Base-by-base conservation (phyloP, 495 filamentous ascomycete genomes). In the Penicillium manginii region DNA sequence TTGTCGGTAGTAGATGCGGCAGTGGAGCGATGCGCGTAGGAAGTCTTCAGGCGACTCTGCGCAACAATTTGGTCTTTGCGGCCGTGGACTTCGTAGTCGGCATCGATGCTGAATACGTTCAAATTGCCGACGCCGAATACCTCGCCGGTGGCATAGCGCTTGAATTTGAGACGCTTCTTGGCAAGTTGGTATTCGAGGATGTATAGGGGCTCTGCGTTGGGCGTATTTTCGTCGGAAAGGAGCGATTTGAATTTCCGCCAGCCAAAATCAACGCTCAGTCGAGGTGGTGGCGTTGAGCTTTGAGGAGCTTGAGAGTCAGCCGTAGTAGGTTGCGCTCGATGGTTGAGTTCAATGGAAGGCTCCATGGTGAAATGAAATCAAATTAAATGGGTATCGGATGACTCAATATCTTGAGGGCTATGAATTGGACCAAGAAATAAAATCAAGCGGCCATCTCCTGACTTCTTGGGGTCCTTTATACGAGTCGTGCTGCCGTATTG, bases 1-100 rank as follows among this genome's bases (percentile, higher is more conserved):
- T 56, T 31, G 12, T 56, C 63, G 9, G 57, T 60, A 9, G 51
- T 46, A 8, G 64, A 66, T 43, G 59, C 67, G 10, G 59, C 58
- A 33, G 56, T 39, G 0, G 72, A 74, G 26, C 61, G 61, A 54
- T 76, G 66, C 18, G 68, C 70, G 57, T 76, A 76, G 10, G 54
- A 39, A 1, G 72, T 72, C 26, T 60, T 50, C 35, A 63, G 67
- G 22, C 73, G 72, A 17, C 62, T 67, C 39, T 69, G 72, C 2
- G 73, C 72, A 15, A 60, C 45, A 11, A 75, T 57, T 3, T 63
- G 63, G 31, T 60, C 67, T 22, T 55, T 59, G 3, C 56, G 62
- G 8, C 67, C 67, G 39, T 63, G 59, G 18, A 67, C 43, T 10
- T 65, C 57, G 53, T 69, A 75, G 50, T 67, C 60, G 19, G 71